Conservation (phyloP, 2,329 filamentous ascomycete species). For the Botryosphaeria dothidea region DNA sequence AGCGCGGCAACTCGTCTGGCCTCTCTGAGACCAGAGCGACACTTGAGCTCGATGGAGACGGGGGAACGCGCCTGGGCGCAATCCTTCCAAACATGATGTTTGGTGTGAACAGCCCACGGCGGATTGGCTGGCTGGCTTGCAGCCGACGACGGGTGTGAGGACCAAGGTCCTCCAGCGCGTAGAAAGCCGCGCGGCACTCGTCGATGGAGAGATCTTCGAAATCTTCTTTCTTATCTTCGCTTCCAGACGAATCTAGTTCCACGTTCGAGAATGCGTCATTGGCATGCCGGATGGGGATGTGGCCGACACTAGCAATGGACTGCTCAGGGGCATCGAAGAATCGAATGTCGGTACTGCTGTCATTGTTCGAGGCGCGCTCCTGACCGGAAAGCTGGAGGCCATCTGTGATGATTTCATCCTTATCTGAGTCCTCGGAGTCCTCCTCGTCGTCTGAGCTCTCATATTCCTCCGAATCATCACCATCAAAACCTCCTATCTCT, state of each 20-base stretch:
- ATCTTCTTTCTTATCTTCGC: neutral
- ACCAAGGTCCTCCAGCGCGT: neutral
- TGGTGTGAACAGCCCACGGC: neutral
- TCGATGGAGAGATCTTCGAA: neutral
- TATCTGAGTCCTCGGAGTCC: neutral
- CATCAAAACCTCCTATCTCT: neutral
- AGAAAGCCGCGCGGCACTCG: neutral
- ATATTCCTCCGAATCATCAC: neutral
- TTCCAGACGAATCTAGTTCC: neutral
- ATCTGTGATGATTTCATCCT: neutral
- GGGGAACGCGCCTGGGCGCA: neutral
- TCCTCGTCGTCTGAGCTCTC: neutral
- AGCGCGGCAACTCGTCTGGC: neutral
- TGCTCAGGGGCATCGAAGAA: neutral
- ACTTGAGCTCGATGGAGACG: neutral
- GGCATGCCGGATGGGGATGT: neutral
- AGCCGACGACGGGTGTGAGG: neutral
- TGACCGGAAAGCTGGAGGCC: neutral
- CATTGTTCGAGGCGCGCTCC: too few species aligned
- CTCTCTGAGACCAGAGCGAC: conserved; percentile 14
- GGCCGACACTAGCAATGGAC: neutral
- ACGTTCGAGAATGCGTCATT: neutral
- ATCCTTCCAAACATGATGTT: neutral
- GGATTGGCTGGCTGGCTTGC: neutral
- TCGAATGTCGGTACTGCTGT: neutral